Conservation (phyloP, 2,329 filamentous ascomycete genomes). For the Fusarium citri region DNA sequence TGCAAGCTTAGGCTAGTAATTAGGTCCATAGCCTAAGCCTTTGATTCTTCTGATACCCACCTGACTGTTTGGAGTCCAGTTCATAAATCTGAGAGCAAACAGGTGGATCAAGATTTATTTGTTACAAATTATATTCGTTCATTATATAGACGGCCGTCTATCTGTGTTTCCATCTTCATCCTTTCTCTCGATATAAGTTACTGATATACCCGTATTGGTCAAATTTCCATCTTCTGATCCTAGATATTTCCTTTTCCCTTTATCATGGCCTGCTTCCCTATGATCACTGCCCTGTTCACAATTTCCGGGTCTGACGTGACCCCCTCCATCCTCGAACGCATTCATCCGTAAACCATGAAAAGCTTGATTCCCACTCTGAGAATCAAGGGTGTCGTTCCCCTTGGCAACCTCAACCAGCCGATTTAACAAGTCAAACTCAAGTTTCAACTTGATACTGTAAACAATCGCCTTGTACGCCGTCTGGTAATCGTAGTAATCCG, state of each 20-base stretch:
- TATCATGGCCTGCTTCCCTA: not conserved
- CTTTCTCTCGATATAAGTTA: constrained; percentile 11
- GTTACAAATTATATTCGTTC: not conserved
- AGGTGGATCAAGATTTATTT: accelerated
- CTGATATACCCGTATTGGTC: constrained; percentile 2
- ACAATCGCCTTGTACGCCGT: constrained; percentile 44
- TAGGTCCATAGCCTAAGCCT: no score
- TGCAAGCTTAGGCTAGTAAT: no score
- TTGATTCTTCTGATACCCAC: no score
- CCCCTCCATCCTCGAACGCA: not conserved
- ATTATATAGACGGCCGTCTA: not conserved
- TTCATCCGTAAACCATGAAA: not conserved
- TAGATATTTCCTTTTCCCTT: not conserved
- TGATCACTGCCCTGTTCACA: accelerated
- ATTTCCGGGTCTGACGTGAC: accelerated
- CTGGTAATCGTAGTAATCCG: constrained; percentile 51
- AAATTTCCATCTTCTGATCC: not conserved
- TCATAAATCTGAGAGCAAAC: accelerated
- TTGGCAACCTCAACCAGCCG: constrained; percentile 27
- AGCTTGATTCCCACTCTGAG: not conserved
- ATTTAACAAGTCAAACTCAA: constrained; percentile 54
- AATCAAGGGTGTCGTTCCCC: not conserved
- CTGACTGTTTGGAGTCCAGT: accelerated
- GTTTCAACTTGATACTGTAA: constrained; percentile 53
- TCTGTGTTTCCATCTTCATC: not conserved